These are phyloP conservation scores for Sungouiozyma intestinalis DNA, from an alignment of 805 yeast species.

Conservation along the genomic window DNA sequence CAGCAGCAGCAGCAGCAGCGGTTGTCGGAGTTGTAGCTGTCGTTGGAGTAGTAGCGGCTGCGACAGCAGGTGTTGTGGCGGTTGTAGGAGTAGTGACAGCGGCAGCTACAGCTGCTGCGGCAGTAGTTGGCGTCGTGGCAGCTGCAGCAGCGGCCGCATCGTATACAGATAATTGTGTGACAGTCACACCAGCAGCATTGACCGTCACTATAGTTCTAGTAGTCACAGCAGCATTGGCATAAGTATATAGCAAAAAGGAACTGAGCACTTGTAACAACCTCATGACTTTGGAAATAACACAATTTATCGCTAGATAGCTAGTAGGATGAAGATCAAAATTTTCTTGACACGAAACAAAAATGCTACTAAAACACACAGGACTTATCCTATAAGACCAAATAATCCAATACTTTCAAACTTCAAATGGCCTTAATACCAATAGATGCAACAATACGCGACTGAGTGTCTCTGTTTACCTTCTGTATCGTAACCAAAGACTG, in stretches of 20 bases:
- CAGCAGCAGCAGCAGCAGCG: conserved; percentile 15
- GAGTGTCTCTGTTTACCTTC: too few relatives aligned
- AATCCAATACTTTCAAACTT: too few relatives aligned
- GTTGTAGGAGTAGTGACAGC: conserved; percentile 8
- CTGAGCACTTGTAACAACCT: not conserved
- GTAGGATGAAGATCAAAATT: not conserved
- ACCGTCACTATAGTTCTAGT: conserved; percentile 18
- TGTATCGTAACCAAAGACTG: too few relatives aligned
- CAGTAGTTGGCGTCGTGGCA: conserved; percentile 16
- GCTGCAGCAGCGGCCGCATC: conserved; percentile 20
- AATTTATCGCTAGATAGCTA: not conserved
- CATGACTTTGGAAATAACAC: not conserved
- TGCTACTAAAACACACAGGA: too few relatives aligned
- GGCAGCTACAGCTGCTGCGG: conserved; percentile 10
- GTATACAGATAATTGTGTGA: conserved; percentile 22
- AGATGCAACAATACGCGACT: too few relatives aligned
- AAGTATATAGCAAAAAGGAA: conserved; percentile 6
- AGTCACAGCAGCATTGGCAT: conserved; percentile 14
- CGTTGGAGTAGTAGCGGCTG: conserved; percentile 18
- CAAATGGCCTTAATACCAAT: too few relatives aligned
- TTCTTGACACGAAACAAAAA: not conserved
- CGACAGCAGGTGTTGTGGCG: conserved; percentile 23
- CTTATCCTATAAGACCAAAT: too few relatives aligned
- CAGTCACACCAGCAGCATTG: conserved; percentile 23
- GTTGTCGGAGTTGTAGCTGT: conserved; percentile 18